Base-by-base conservation (phyloP, 2,329 filamentous ascomycete genomes). In the Raffaelea arxii region DNA sequence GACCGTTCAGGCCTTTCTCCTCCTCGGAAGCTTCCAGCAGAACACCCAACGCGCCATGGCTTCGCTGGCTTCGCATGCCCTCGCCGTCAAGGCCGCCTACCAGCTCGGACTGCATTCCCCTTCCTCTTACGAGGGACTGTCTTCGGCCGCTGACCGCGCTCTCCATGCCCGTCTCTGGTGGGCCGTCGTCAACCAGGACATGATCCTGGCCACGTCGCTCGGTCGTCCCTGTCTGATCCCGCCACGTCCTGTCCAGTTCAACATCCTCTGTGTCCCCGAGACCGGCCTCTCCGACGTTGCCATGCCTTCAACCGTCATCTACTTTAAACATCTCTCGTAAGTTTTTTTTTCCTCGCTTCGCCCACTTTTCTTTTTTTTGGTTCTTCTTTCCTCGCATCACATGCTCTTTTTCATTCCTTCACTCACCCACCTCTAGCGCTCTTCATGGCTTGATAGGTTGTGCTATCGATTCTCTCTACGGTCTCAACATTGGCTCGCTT, bases 31-130 rank as follows among this genome's bases (percentile, higher is more conserved):
- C 30, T 64, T 59, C 32, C 58, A 63, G 25, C 62, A 65, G 41
- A 63, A 62, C 30, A 62, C 52, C n/a, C 59, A 62, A 40, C 53
- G 60, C 3, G 58, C 61, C 7, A 59, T 60, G 46, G 58, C 60
- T 23, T 64, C 60, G 42, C 56, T 58, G 48, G 55, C 59, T 4
- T 56, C 56, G 2, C 60, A 63, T 41, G 56, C 58, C 1, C 50
- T 62, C 3, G 55, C 56, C 1, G 61, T 64, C 35, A 60, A 61
- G 25, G 53, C 58, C 0, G 51, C 59, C 1, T 63, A 62, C 41
- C 61, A 63, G 41, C 54, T 65, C 2, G 62, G 62, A 6, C 52
- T 65, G 21, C 61, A 65, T 46, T 58, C 61, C 4, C 56, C 55
- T 2, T 55, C 56, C 2, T 54, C 53, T 2, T 62, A 62, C 30